Evolutionary conservation across 2,329 filamentous ascomycete genomes (phyloP), one percentile per base, ranked within the genome.

Genomic region (Ophiocordyceps camponoti-rufipedis): DNA sequence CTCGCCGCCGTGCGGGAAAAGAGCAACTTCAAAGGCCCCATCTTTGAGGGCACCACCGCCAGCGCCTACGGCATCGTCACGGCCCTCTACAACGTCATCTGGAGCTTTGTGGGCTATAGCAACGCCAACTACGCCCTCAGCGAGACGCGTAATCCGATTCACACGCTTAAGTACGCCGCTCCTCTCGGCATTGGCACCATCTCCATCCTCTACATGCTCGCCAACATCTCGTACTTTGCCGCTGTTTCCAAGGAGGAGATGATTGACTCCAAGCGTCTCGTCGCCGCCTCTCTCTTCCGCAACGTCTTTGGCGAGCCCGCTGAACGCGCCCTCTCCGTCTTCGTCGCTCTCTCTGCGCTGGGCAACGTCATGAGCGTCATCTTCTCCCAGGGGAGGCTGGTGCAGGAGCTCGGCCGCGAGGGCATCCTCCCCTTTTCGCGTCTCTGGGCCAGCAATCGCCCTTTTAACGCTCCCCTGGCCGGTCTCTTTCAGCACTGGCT

Each of bases 31-130:
- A 59, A 61, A 50, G 68, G 78, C 48, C 72, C 16, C 35, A 39
- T 76, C 10, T 84, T 83, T 50, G 68, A 71, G 42, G 79, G 79
- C 9, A 82, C 79, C 5, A 80, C 74, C 1, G 73, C 74, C 8
- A 78, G 71, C 51, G 71, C 75, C 1, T 83, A 83, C 50, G 76
- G 75, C 43, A 68, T 81, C 32, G 77, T 81, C n/a, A 82, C 75
- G 1, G 78, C 80, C 0, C 62, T 84, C 0, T 82, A 81, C 66
- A 83, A 82, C 52, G 78, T 83, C 49, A 78, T 83, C 53, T 83
- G 78, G 72, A 77, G 72, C 48, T 84, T 77, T 53, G 72, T 80
- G 51, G 79, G 79, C 23, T 80, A 79, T 65, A 74, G 68, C 62
- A 82, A 81, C 57, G 78, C 76, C 56, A 81, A 81, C 62, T 80